phyloP scores from a whole-genome alignment of 2,329 filamentous ascomycete genomes.

The Trichothecium sympodiale region DNA sequence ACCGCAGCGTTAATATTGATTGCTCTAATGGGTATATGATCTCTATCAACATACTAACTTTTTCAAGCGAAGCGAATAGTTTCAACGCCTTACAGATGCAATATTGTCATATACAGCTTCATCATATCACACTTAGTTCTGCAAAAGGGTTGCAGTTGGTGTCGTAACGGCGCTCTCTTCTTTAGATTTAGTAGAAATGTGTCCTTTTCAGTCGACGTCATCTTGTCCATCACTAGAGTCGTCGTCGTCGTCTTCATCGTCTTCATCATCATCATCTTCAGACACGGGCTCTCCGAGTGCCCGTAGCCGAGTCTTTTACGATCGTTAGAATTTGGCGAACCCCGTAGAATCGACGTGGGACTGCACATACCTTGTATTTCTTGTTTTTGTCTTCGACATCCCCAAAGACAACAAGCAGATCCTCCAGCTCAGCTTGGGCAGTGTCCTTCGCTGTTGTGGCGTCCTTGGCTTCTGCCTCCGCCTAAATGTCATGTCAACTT shows the following conservation, averaged over 20 bases:
- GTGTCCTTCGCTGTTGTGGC: constrained; percentile 52
- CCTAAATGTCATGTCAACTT: constrained; percentile 10
- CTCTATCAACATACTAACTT: no score
- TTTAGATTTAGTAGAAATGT: background rate
- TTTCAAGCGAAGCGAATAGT: no score
- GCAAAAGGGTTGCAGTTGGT: no score
- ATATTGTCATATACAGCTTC: no score
- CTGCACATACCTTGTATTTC: constrained; percentile 55
- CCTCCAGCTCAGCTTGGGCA: constrained; percentile 65
- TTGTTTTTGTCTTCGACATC: constrained; percentile 69
- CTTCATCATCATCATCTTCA: constrained; percentile 61
- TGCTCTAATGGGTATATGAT: no score
- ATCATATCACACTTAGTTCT: no score
- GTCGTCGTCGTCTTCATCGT: constrained; percentile 43
- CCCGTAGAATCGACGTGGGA: background rate
- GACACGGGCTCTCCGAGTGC: constrained; percentile 61
- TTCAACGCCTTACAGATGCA: no score
- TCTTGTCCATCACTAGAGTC: constrained; percentile 25
- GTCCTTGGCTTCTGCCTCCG: constrained; percentile 16
- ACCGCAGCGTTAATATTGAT: no score
- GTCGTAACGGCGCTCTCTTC: no score
- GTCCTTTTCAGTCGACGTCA: constrained; percentile 5
- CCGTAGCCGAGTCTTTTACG: constrained; percentile 42
- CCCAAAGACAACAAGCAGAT: constrained; percentile 69
- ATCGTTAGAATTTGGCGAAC: constrained; percentile 4